Conservation (phyloP, 2,329 filamentous ascomycete genomes). For the Fusarium longipes region DNA sequence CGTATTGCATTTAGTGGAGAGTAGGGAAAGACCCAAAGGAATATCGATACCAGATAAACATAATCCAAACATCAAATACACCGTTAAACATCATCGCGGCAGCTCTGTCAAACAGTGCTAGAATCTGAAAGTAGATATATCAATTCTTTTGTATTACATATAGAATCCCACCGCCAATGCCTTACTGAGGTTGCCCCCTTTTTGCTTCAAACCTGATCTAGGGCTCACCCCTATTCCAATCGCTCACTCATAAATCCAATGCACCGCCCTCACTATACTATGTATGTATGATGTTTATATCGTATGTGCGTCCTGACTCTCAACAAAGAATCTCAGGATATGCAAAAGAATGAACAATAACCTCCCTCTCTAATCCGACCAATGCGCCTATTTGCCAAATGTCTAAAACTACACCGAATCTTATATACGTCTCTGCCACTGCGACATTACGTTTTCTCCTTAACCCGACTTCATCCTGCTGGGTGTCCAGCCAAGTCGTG, state of each 20-base stretch:
- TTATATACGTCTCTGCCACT: constrained; percentile 10
- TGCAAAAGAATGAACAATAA: constrained; percentile 32
- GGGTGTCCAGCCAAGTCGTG: constrained; percentile 32
- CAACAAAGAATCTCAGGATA: constrained; percentile 6
- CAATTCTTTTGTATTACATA: constrained; percentile 42
- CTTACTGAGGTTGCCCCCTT: constrained; percentile 17
- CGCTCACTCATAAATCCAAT: constrained; percentile 10
- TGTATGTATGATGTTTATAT: constrained; percentile 16
- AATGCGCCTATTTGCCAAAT: constrained; percentile 32
- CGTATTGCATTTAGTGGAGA: constrained; percentile 4
- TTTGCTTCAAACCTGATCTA: constrained; percentile 25
- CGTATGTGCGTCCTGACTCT: constrained; percentile 7
- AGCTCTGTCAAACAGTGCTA: no score
- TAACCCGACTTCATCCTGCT: constrained; percentile 31
- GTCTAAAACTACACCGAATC: constrained; percentile 28
- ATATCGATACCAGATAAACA: constrained; percentile 33
- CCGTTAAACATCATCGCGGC: background rate
- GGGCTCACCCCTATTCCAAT: constrained; percentile 8
- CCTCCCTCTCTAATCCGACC: constrained; percentile 20
- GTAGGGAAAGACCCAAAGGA: constrained; percentile 2
- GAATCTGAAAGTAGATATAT: constrained; percentile 3
- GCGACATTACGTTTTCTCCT: constrained; percentile 1
- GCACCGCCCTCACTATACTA: background rate
- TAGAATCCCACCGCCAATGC: constrained; percentile 18
- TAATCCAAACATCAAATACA: constrained; percentile 30